These are phyloP conservation scores for Jaapia argillacea DNA, from an alignment of 768 basidiomycete species.

Conservation along the genomic window DNA sequence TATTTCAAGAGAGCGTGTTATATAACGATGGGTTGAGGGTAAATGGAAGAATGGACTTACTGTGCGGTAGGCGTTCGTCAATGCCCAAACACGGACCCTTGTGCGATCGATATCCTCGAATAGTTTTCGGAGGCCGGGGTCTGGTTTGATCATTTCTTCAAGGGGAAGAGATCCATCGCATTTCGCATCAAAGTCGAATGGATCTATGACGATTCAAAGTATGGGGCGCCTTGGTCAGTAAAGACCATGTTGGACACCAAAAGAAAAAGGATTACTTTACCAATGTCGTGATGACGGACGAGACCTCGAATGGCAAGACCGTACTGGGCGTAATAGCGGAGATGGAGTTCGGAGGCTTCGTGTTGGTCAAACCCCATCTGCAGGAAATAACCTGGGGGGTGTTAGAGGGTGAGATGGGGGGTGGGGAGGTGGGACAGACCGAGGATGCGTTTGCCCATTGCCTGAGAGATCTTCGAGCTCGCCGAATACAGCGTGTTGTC, in stretches of 20 bases:
- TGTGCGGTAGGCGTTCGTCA: conserved; percentile 76
- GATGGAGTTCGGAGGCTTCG: conserved; percentile 60
- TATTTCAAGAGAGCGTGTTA: too few relatives aligned
- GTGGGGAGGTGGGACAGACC: conserved; percentile 26
- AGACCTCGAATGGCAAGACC: conserved; percentile 79
- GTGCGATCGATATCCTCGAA: conserved; percentile 71
- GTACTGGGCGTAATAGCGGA: conserved; percentile 68
- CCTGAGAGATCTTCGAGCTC: conserved; percentile 61
- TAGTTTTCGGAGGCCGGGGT: conserved; percentile 51
- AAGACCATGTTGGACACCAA: not conserved
- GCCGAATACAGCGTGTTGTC: conserved; percentile 86
- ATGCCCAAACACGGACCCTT: conserved; percentile 73
- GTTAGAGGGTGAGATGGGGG: conserved; percentile 1
- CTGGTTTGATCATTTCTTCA: conserved; percentile 65
- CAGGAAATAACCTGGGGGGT: conserved; percentile 58
- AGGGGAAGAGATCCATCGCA: conserved; percentile 81
- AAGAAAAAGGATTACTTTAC: conserved; percentile 24
- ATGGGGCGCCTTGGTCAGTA: conserved; percentile 2
- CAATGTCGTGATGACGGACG: conserved; percentile 64
- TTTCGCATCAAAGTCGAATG: conserved; percentile 73
- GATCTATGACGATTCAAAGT: too few relatives aligned
- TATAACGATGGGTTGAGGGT: too few relatives aligned
- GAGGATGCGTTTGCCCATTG: conserved; percentile 74
- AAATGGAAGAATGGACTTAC: conserved; percentile 27
- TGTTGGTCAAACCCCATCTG: conserved; percentile 55